Evolutionary conservation across 345 rosid species (phyloP), one percentile per base, ranked within the genome.

Genomic region (Boechera stricta): DNA sequence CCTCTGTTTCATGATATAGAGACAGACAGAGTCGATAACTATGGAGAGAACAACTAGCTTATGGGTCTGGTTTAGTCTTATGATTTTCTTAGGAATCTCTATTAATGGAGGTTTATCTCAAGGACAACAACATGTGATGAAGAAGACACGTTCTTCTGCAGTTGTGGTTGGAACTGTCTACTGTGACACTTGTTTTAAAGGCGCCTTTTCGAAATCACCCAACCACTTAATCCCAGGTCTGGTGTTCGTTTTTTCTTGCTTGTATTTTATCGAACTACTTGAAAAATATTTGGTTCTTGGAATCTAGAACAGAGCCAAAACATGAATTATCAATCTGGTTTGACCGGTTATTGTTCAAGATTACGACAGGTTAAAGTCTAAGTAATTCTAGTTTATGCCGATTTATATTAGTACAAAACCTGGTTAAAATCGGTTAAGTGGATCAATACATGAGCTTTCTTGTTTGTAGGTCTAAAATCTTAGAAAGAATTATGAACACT

Each of bases 101-200:
- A 21, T 62, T 2, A 42, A 18, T 61, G 78, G 58, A 52, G 45
- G 16, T 56, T 45, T 77, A 0, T 71, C 61, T 64, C 7, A 67
- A 60, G 51, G 69, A 74, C 82, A 73, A 0, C 71, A 79, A 69
- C 79, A 79, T 68, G 11, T 11, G 10, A 11, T 6, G 61, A 79
- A 74, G 75, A 79, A 74, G 73, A 85, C 78, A 64, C 87, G 62
- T 73, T 85, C 86, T 64, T 81, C 91, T 59, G 87, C 97, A 0
- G 73, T 84, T 48, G 91, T 89, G 33, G 94, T 94, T 33, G 97
- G 98, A 36, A 89, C 94, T 65, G 97, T 92, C 47, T 90, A 83
- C 84, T 94, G 98, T 38, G 97, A 92, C 80, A 90, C 97, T 10
- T 92, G 98, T 79, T 89, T 90, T 84, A 89, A 74, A 10, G 53